Conservation (phyloP, 2,329 filamentous ascomycete genomes). For the Dothistroma pini region DNA sequence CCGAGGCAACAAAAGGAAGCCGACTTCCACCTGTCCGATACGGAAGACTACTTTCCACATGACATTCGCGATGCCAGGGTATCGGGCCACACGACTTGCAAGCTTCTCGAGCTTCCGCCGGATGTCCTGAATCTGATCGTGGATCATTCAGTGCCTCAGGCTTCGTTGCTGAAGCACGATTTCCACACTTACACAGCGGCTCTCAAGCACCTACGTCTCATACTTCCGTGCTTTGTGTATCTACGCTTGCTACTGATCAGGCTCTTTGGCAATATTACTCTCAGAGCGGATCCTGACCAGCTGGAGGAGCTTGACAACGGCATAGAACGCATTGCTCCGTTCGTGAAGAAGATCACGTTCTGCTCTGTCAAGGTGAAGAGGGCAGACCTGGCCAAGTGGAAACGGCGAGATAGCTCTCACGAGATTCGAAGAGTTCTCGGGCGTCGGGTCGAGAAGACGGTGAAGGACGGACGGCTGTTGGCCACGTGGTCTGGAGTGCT, state of each 20-base stretch:
- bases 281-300: background rate
- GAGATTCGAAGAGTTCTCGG: background rate
- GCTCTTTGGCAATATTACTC: background rate
- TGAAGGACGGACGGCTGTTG: background rate
- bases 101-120: background rate
- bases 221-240: background rate
- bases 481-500: background rate
- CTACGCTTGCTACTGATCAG: background rate
- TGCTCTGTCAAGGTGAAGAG: background rate
- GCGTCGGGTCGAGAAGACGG: background rate
- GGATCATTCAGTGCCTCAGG: background rate
- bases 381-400: background rate
- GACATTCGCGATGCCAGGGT: background rate
- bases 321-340: background rate
- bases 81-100: background rate
- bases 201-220: background rate
- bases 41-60: constrained; percentile 1
- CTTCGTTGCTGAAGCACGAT: too few relatives aligned
- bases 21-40: background rate
- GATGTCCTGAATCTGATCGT: background rate
- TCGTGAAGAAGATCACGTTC: background rate
- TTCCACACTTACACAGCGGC: background rate
- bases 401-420: background rate
- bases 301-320: background rate
- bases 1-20: background rate